Conservation (phyloP, 345 rosid genomes). For the Angophora floribunda region DNA sequence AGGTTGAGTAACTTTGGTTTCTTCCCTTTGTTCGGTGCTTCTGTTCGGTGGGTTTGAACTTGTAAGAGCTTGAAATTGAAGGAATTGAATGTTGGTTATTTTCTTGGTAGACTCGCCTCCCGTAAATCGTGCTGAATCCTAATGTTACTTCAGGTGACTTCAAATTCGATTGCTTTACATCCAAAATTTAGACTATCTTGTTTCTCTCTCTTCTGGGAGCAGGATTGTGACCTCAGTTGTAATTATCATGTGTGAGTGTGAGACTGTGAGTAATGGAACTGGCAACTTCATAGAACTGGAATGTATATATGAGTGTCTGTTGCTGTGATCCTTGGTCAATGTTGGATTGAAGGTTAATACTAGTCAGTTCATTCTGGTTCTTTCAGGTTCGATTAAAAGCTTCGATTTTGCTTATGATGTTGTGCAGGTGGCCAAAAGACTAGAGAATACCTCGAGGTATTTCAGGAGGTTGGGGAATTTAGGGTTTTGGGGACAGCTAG, state of each 20-base stretch:
- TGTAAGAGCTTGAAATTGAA: neutral
- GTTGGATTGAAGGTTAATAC: neutral
- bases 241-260: neutral
- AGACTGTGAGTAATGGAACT: neutral
- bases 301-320: neutral
- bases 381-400: neutral
- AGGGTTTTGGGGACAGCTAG: conserved; percentile 97
- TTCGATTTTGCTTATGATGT: neutral
- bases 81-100: neutral
- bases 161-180: neutral
- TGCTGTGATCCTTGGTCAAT: neutral
- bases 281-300: neutral
- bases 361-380: neutral
- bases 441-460: conserved; percentile 82
- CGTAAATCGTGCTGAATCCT: neutral
- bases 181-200: neutral
- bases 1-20: conserved; percentile 5
- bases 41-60: neutral
- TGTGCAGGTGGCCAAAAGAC: conserved; percentile 79
- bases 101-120: neutral
- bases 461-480: conserved; percentile 85
- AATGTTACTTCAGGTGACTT: neutral
- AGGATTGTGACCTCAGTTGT: neutral
- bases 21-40: neutral
- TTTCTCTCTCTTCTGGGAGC: neutral